These are phyloP conservation scores for Paramecium sonneborni DNA, from an alignment of 73 alveolate genomes.

Conservation along the genomic window DNA sequence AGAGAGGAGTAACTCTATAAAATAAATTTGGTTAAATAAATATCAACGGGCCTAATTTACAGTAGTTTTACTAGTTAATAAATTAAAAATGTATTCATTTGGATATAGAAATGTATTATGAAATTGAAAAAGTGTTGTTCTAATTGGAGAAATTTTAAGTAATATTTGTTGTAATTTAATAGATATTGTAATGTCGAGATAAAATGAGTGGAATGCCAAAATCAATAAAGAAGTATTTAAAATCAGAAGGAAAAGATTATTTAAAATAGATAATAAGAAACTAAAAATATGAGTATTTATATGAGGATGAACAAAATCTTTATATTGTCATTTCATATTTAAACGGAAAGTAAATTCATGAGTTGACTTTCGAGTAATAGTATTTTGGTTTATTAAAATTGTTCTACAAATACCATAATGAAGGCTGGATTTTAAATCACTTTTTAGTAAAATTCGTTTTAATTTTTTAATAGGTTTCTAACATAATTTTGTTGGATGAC, in stretches of 20 bases:
- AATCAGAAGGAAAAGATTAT: not conserved
- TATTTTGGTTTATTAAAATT: not conserved
- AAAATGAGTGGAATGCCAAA: not conserved
- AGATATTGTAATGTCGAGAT: not conserved
- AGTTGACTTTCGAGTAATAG: not conserved
- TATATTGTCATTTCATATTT: not conserved
- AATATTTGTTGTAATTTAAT: not conserved
- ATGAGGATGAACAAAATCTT: not conserved
- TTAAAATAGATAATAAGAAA: not conserved
- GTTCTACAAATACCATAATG: not conserved
- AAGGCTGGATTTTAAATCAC: not conserved
- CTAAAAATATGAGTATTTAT: not conserved
- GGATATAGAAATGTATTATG: not conserved
- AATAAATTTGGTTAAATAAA: not conserved
- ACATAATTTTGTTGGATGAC: conserved; percentile 20
- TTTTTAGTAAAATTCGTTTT: not conserved
- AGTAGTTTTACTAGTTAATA: not conserved
- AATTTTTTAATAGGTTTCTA: not conserved
- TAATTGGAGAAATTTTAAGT: not conserved
- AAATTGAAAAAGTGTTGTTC: not conserved
- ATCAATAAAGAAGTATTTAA: not conserved
- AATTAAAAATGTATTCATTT: not conserved
- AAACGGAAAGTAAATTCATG: not conserved
- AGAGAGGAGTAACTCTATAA: not conserved
- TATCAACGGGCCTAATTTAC: not conserved